Evolutionary conservation across 1,139 yeast genomes (phyloP).

Genomic region (Candida neerlandica): DNA sequence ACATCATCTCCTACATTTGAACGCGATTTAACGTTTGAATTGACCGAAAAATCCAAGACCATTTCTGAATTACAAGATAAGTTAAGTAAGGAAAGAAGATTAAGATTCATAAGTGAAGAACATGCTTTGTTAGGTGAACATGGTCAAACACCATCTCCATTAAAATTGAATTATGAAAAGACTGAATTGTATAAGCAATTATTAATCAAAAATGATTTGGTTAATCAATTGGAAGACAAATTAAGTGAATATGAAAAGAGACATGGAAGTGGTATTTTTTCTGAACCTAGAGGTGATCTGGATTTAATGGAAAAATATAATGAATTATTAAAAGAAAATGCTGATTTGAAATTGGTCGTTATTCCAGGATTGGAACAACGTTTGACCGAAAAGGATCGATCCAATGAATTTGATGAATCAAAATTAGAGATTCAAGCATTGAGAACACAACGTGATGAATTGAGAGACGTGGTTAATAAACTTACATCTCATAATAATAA

Average conservation of each 20-base stretch:
- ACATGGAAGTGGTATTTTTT: slow-evolving; percentile 12
- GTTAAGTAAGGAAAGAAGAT: slow-evolving; percentile 63
- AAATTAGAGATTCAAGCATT: slow-evolving; percentile 29
- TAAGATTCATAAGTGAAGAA: slow-evolving; percentile 70
- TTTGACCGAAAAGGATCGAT: slow-evolving; percentile 9
- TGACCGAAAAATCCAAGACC: slow-evolving; percentile 46
- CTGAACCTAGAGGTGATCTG: slow-evolving; percentile 15
- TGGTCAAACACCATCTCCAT: slow-evolving; percentile 55
- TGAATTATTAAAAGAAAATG: slow-evolving; percentile 42
- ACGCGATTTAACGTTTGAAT: slow-evolving; percentile 24
- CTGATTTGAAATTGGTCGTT: slow-evolving; percentile 41
- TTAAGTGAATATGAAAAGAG: slow-evolving; percentile 32
- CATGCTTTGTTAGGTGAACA: slow-evolving; percentile 59
- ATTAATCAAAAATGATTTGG: slow-evolving; percentile 49
- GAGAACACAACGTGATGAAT: slow-evolving; percentile 58
- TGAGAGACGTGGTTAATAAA: slow-evolving; percentile 54
- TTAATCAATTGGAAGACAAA: slow-evolving; percentile 46
- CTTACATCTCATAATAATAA: slow-evolving; percentile 38
- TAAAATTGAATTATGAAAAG: slow-evolving; percentile 60
- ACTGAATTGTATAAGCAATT: slow-evolving; percentile 52
- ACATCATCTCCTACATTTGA: slow-evolving; percentile 7
- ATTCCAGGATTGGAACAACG: slow-evolving; percentile 46
- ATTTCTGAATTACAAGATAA: slow-evolving; percentile 58
- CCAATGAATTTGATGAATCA: slow-evolving; percentile 20
- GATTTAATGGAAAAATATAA: slow-evolving; percentile 40